Evolutionary conservation across 1,284 basidiomycete genomes (phyloP), one percentile per base, ranked within the genome.

Genomic region (Taiwanofungus camphoratus): DNA sequence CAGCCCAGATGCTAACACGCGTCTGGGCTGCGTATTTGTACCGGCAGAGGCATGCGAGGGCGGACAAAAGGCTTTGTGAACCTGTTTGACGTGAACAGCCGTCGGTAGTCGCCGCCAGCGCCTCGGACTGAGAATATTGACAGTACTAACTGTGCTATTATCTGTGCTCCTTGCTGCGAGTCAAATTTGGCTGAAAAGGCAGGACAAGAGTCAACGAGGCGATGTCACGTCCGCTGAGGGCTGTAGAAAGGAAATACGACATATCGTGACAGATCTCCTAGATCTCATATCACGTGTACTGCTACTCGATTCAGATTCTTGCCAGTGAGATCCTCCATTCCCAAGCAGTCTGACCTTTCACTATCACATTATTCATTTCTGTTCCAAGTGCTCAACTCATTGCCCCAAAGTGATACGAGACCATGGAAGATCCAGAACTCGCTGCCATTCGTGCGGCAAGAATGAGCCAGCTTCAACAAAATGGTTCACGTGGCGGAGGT

Each of bases 381-480:
- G 13, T 27, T 8, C 26, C 26, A 27, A 8, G 7, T 27, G 26
- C 26, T 27, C 26, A 8, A 27, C 13, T 13, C 13, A 27, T 27
- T 13, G 26, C 8, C 26, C 13, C 13, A 13, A 27, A 27, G 8
- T 27, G 13, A 7, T 27, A 13, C 3, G 11, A 11, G 21, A 46
- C 31, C 12, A 66, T 65, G 59, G 65, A 62, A 19, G 68, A 69
- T 46, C 55, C 66, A 27, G 69, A 71, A 53, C 60, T 70, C 40
- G 66, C 66, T 36, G 68, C 68, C 4, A 68, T 71, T 40, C 66
- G 69, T 41, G 68, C 69, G n/a, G 67, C 69, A 18, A 59, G 68
- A 36, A 58, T 67, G 50, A 60, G 55, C 33, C 68, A 71, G 44
- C 53, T 68, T 21, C 63, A 69, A 50, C 61, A 67, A 35, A 48